Evolutionary conservation across 2,329 filamentous ascomycete genomes (phyloP).

Genomic region (Spiromastix sp.): DNA sequence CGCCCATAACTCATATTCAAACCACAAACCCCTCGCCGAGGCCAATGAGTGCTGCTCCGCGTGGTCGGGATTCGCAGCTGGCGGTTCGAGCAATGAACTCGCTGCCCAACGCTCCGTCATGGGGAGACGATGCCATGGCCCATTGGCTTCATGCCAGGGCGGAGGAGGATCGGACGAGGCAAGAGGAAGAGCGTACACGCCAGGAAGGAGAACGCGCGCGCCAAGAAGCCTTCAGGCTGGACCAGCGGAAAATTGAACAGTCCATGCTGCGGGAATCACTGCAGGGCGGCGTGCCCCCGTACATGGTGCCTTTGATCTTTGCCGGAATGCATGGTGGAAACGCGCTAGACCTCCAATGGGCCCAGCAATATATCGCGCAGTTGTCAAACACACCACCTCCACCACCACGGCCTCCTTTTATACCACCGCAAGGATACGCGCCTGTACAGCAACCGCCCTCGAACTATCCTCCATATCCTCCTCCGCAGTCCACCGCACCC

Average conservation of each 20-base stretch:
- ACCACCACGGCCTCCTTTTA: background rate
- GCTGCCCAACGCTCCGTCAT: slow-evolving; percentile 45
- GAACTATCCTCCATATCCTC: slow-evolving; percentile 42
- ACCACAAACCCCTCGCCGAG: slow-evolving; percentile 61
- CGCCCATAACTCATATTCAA: slow-evolving; percentile 57
- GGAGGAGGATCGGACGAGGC: slow-evolving; percentile 63
- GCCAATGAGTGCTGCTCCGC: slow-evolving; percentile 50
- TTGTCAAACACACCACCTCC: slow-evolving; percentile 14
- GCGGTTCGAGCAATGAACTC: slow-evolving; percentile 33
- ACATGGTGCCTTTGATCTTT: slow-evolving; percentile 66
- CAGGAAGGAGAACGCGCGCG: slow-evolving; percentile 63
- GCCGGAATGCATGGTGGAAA: slow-evolving; percentile 56
- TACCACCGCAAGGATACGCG: slow-evolving; percentile 1
- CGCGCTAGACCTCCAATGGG: slow-evolving; percentile 55
- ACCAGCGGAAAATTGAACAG: slow-evolving; percentile 63
- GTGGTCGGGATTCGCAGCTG: slow-evolving; percentile 15
- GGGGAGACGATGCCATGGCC: slow-evolving; percentile 59
- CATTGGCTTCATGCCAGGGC: slow-evolving; percentile 60
- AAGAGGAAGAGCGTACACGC: slow-evolving; percentile 41
- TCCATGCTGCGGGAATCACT: slow-evolving; percentile 62
- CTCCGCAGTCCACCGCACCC: slow-evolving; percentile 42
- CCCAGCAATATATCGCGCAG: slow-evolving; percentile 53
- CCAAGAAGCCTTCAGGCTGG: slow-evolving; percentile 55
- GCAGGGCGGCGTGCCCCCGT: slow-evolving; percentile 59
- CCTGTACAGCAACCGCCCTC: slow-evolving; percentile 34